Percentiles rank a stretch among this genome's conserved stretches.
Evolutionary conservation across 2,329 filamentous ascomycete genomes (phyloP).

Genomic region (Penicillium sp.): DNA sequence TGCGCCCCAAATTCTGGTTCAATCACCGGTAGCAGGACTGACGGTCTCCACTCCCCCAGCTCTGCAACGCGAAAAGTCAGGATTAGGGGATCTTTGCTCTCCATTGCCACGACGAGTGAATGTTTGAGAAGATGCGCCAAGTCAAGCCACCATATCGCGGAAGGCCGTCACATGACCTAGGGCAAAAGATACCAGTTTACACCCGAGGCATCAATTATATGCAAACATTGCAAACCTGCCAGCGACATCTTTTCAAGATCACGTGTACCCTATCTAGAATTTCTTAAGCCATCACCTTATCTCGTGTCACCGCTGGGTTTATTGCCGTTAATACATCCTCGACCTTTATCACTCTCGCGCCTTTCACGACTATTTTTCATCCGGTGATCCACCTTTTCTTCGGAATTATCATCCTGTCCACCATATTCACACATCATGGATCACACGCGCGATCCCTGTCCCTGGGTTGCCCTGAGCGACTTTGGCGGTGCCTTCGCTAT

Average conservation of each 20-base stretch:
- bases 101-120: too few relatives aligned
- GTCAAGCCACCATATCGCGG: too few relatives aligned
- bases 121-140: too few relatives aligned
- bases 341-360: not conserved
- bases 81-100: too few relatives aligned
- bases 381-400: not conserved
- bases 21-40: too few relatives aligned
- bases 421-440: conserved; percentile 59
- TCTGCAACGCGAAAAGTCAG: too few relatives aligned
- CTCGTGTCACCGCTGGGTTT: not conserved
- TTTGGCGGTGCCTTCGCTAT: conserved; percentile 97
- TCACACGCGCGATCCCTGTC: conserved; percentile 95
- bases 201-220: not conserved
- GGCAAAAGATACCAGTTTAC: too few relatives aligned
- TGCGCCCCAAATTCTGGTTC: too few relatives aligned
- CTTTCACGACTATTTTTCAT: not conserved
- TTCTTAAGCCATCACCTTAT: not conserved
- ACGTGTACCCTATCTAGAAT: not conserved
- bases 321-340: not conserved
- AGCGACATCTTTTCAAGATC: not conserved
- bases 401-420: not conserved
- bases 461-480: conserved; percentile 94
- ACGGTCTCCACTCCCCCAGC: too few relatives aligned
- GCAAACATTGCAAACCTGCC: not conserved
- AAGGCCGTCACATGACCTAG: too few relatives aligned